Percentiles rank a stretch among this genome's conserved stretches.
phyloP scores from a whole-genome alignment of 2,329 filamentous ascomycete genomes.

The Atkinsonella hypoxylon region DNA sequence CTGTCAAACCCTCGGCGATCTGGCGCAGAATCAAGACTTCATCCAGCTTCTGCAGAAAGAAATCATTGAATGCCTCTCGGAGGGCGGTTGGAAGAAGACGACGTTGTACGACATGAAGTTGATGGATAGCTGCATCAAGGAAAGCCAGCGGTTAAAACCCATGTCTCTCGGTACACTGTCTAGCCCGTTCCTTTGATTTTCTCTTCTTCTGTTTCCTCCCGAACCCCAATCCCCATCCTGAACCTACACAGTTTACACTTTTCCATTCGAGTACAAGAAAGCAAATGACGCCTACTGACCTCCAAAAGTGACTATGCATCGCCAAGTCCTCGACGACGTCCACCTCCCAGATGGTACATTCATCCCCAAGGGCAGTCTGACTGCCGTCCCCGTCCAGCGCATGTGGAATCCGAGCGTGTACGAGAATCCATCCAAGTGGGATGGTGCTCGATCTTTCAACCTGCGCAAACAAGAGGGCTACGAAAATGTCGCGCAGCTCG shows the following conservation, averaged over 20 bases:
- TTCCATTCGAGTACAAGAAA: neutral
- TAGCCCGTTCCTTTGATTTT: neutral
- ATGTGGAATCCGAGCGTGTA: conserved; percentile 1
- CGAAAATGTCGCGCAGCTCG: conserved; percentile 25
- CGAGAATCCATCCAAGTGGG: conserved; percentile 18
- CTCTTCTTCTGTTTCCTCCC: too few species aligned
- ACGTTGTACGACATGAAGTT: conserved; percentile 23
- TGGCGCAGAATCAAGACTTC: conserved; percentile 28
- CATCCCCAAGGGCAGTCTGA: conserved; percentile 3
- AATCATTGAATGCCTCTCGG: conserved; percentile 11
- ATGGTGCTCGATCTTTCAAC: conserved; percentile 34
- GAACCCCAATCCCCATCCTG: neutral
- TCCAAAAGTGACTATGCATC: conserved; percentile 5
- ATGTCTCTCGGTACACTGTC: conserved; percentile 19
- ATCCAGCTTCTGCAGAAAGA: conserved; percentile 30
- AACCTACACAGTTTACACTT: neutral
- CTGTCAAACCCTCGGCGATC: conserved; percentile 7
- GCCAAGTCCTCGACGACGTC: conserved; percentile 1
- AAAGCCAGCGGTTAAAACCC: conserved; percentile 32
- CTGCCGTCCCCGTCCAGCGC: conserved; percentile 1
- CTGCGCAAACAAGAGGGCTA: conserved; percentile 24
- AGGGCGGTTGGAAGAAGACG: conserved; percentile 4
- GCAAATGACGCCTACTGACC: neutral
- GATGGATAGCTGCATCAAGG: conserved; percentile 34
- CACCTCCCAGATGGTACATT: conserved; percentile 7